These are phyloP conservation scores for Noccaea caerulescens DNA, from an alignment of 345 rosid genomes.

Conservation along the genomic window DNA sequence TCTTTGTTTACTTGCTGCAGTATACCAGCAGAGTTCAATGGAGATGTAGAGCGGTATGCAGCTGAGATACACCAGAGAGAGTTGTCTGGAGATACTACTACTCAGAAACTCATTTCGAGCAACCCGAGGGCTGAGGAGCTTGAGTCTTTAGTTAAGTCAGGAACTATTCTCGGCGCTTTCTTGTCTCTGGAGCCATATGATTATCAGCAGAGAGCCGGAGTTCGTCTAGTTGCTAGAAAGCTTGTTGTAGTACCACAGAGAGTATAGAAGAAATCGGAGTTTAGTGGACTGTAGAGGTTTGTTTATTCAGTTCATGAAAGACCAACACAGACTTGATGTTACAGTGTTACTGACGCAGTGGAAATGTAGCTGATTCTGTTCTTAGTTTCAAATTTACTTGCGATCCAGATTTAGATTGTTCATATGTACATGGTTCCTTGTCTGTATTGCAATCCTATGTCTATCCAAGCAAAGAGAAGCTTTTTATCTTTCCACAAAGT, in stretches of 20 bases:
- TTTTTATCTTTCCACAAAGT: conserved; percentile 3
- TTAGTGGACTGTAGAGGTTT: conserved; percentile 1
- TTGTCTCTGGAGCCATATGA: conserved; percentile 73
- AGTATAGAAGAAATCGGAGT: conserved; percentile 8
- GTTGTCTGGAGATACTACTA: conserved; percentile 46
- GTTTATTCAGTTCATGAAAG: not conserved
- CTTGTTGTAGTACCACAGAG: conserved; percentile 42
- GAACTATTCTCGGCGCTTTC: conserved; percentile 64
- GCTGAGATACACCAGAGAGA: conserved; percentile 73
- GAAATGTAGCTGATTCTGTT: not conserved
- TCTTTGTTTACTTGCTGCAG: conserved; percentile 43
- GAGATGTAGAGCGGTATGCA: conserved; percentile 52
- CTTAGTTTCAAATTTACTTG: not conserved
- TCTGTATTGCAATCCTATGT: not conserved
- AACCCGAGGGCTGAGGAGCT: conserved; percentile 60
- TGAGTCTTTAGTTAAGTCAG: conserved; percentile 45
- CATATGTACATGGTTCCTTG: conserved; percentile 16
- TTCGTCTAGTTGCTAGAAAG: conserved; percentile 68
- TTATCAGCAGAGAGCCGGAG: conserved; percentile 76
- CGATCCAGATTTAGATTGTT: conserved; percentile 14
- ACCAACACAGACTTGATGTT: conserved; percentile 18
- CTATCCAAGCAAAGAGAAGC: conserved; percentile 2
- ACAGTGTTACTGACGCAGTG: conserved; percentile 19
- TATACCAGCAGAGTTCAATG: conserved; percentile 55
- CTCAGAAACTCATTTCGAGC: conserved; percentile 60